Base-by-base conservation (phyloP, 306 rosid genomes). In the Quercus mongolica region DNA sequence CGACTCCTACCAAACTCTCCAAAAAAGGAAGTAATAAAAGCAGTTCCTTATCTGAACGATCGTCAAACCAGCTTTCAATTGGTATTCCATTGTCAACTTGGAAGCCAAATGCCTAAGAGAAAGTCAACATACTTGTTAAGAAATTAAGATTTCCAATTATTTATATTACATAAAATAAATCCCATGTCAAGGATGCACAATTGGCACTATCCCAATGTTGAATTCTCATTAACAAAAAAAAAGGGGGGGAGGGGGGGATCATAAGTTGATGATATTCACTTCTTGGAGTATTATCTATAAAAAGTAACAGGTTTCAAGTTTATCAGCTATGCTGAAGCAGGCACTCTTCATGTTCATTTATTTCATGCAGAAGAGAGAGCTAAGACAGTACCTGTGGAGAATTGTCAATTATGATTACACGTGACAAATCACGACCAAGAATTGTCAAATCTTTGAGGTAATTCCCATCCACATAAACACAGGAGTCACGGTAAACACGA, bases 1-100 rank as follows among this genome's bases (percentile, higher is more conserved):
- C 99, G 25, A 82, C 97, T 75, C 90, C 98, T 74, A 91, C 91
- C 87, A 96, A 84, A 74, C 97, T 91, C 90, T 96, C 99, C 94
- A 96, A 83, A 76, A 96, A 96, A 0, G 99, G 98, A 56, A 96
- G 92, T 31, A 96, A 79, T 13, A 33, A 75, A 57, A 93, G 87
- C 88, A 96, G 81, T 72, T 93, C 98, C 81, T 78, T 85, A 81
- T 96, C 99, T 1, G 90, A 88, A 62, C 91, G 91, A 86, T 96
- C 98, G 21, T 96, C 97, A 26, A 90, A 96, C 99, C 99, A 96
- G 89, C 99, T 96, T 88, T 96, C 99, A 56, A 96, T 96, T 3
- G 99, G 99, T 82, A 96, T 90, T 73, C 99, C 99, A 82, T 96
- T 96, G 84, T 96, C 98, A 82, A 96, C 99, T 87, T 96, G 99